Evolutionary conservation across 2,329 filamentous ascomycete species (phyloP), one percentile per base, ranked within the genome.

Genomic region (Orbilia javanica): DNA sequence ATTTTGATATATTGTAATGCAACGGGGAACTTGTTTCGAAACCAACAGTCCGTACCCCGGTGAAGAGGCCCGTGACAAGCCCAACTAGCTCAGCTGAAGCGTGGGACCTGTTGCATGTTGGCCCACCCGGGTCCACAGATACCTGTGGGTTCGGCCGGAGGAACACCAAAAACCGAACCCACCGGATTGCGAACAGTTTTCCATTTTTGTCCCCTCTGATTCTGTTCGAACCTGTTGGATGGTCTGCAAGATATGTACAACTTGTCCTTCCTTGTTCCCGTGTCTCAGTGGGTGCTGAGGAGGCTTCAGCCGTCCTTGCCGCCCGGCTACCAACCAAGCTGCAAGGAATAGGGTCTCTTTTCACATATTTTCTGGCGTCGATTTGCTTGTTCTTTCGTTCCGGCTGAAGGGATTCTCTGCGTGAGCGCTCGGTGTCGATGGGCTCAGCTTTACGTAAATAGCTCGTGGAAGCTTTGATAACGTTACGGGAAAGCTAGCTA

Each of bases 261-360:
- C 53, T 78, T 63, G 31, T 52, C 15, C 60, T 73, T 73, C 69
- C 69, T 36, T 68, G 74, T 66, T 72, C 67, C 74, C 74, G 65
- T 78, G 74, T 78, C 74, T 78, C 74, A 78, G 67, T 72, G 73
- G 66, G 71, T 20, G 66, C 48, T 64, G 48, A 69, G 39, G 46
- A 48, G 66, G 67, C 67, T 65, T 78, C 74, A 78, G 74, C 74
- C 74, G 74, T 78, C 44, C 67, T 78, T 78, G 74, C 74, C 74
- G 67, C 71, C 53, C 67, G 62, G 27, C 69, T 34, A 50, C 60
- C 52, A 60, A 55, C 31, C 3, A 27, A 50, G 3, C 27, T 50
- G 48, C 62, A 39, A 36, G 39, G 44, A 50, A 66, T 36, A 29
- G 55, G 34, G 29, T 60, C 39, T 29, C 36, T 34, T 48, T 64